Evolutionary conservation across 2,329 filamentous ascomycete species (phyloP), one percentile per base, ranked within the genome.

Genomic region (Trichoderma gracile): DNA sequence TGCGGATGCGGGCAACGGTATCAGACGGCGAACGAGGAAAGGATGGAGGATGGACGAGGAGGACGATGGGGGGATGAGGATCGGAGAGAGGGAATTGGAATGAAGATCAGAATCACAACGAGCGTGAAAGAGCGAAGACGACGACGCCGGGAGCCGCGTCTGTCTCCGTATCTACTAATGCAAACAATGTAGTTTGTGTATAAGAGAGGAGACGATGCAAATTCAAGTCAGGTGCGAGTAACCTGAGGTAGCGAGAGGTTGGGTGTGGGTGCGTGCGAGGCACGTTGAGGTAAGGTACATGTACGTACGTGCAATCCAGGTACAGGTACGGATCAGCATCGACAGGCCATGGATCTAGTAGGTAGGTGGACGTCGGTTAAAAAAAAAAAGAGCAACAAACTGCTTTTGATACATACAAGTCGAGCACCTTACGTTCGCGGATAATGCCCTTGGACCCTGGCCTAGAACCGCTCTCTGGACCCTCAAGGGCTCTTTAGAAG

Each of bases 391-490:
- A 49, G 30, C 46, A 49, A 30, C 33, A 59, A 59, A 50, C 45
- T 40, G n/a, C 52, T 5, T 8, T n/a, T 9, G 30, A 9, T 30
- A 30, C 30, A 2, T 9, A 9, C 30, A 30, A 30, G 9, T 30
- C 17, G 17, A 45, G 40, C 27, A 43, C 40, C 40, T 43, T 5
- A 43, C 40, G 30, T 17, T 46, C 38, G 53, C 38, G 30, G 40
- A 56, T 56, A 40, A 45, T 47, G 55, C 19, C 46, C 42, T 58
- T 19, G 19, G 42, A n/a, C 12, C 56, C 56, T 42, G 45, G 56
- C 45, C 56, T 40, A 49, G 56, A 19, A 38, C 33, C 33, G 3
- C 12, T 38, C 56, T 17, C 27, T 57, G 17, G 47, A 50, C 23
- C 27, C n/a, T 52, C 49, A 38, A 38, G 33, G 33, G 33, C 10